phyloP scores from a whole-genome alignment of 2,329 filamentous ascomycete genomes.

The Colletotrichum simmondsii region DNA sequence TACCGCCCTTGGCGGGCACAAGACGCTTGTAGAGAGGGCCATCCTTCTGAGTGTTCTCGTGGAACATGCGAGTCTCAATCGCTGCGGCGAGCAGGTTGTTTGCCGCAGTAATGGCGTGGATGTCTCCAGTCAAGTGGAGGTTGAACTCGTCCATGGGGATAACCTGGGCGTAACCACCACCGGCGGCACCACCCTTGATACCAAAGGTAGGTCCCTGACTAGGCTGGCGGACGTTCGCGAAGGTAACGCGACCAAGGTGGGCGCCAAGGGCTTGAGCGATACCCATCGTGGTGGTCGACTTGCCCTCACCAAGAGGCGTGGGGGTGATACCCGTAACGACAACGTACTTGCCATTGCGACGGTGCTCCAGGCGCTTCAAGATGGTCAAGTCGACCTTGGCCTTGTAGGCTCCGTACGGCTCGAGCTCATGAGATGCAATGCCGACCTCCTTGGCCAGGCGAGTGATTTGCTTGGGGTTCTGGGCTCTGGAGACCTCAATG shows the following conservation, averaged over 20 bases:
- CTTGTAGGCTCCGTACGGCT: conserved; percentile 95
- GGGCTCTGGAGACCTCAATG: conserved; percentile 88
- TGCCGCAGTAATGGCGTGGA: conserved; percentile 95
- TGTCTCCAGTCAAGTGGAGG: conserved; percentile 95
- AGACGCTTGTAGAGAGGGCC: conserved; percentile 87
- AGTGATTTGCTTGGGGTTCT: conserved; percentile 92
- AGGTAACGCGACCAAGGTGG: conserved; percentile 86
- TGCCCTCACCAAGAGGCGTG: conserved; percentile 95
- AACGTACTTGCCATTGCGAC: conserved; percentile 89
- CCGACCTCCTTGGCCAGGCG: conserved; percentile 87
- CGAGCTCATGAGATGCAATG: conserved; percentile 87
- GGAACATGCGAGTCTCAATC: conserved; percentile 98
- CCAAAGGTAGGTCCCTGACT: conserved; percentile 98
- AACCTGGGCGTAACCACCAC: conserved; percentile 97
- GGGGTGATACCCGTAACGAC: conserved; percentile 96
- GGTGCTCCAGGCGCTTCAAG: conserved; percentile 86
- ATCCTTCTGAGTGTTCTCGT: conserved; percentile 95
- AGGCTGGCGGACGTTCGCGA: conserved; percentile 96
- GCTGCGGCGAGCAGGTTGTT: conserved; percentile 97
- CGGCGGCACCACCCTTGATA: conserved; percentile 97
- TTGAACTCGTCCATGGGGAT: conserved; percentile 99
- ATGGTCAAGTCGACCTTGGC: conserved; percentile 90
- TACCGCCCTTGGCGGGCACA: conserved; percentile 90
- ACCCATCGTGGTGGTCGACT: conserved; percentile 97
- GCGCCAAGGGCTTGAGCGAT: conserved; percentile 92